Base-by-base conservation (phyloP, 148 eudicot genomes). In the Tetragonia tetragonoides region DNA sequence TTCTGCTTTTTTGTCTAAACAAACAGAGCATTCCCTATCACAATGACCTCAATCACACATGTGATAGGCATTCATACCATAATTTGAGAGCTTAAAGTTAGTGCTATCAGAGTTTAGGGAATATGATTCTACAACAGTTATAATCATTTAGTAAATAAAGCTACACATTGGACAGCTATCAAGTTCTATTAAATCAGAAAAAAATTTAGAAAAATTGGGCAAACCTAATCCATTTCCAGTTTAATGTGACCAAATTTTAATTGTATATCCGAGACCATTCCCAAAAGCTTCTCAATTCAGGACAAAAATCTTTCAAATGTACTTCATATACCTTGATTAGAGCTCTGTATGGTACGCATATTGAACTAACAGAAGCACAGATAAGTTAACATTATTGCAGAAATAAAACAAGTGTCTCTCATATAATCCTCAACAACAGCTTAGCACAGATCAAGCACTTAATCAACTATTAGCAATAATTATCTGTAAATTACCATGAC, bases 401-500 rank as follows among this genome's bases (percentile, higher is more conserved):
- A 42, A 46, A 46, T 10, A 68, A 18, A n/a, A 17, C 37, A 12
- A 2, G 56, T 68, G 21, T 7, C 56, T 68, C 75, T 49, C 75
- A 16, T 28, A 28, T 28, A 28, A 28, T 28, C 34, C 34, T 28
- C 34, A 28, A 28, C 34, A 28, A 28, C 0, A 28, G 34, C 34
- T 28, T 28, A 28, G 34, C 34, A 9, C 66, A 56, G 38, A 11
- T 5, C 6, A 28, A 61, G 24, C 62, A 66, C n/a, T 28, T 68
- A 18, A 74, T 20, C 28, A 65, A 28, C 57, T 59, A 59, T 37
- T 7, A 72, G 6, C 68, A 57, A 47, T 14, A 77, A 54, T 53
- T 10, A 75, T 5, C 23, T 37, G 66, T 54, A 10, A n/a, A 77
- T 85, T 89, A 95, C 99, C 99, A 95, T 81, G 80, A 90, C 91